These are phyloP conservation scores for Akanthomyces uredinophilus DNA, from an alignment of 2,329 filamentous ascomycete genomes.

Conservation along the genomic window DNA sequence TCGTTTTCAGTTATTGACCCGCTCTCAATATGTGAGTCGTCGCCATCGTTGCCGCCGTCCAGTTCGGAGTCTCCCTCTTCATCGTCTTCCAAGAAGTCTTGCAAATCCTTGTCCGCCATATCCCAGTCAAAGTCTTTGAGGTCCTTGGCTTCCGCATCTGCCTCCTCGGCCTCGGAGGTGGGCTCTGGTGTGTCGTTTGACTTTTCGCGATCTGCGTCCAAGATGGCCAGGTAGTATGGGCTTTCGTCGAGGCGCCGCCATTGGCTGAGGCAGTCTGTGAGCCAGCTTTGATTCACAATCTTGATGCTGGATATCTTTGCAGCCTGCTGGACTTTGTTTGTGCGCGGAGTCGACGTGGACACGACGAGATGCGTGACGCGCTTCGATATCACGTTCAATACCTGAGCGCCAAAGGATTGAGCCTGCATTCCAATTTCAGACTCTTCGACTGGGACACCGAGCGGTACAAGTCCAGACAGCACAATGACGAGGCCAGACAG, in stretches of 20 bases:
- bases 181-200: constrained; percentile 30
- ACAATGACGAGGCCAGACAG: constrained; percentile 74
- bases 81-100: constrained; percentile 62
- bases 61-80: constrained; percentile 24
- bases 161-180: constrained; percentile 28
- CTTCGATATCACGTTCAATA: constrained; percentile 51
- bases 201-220: constrained; percentile 57
- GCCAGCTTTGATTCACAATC: constrained; percentile 89
- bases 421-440: constrained; percentile 88
- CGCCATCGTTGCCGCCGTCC: constrained; percentile 19
- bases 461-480: constrained; percentile 82
- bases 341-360: constrained; percentile 66
- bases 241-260: constrained; percentile 78
- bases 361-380: constrained; percentile 72
- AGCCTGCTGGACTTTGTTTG: constrained; percentile 86
- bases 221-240: constrained; percentile 71
- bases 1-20: constrained; percentile 23
- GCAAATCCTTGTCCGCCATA: constrained; percentile 65
- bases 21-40: constrained; percentile 9
- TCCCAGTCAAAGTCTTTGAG: constrained; percentile 57
- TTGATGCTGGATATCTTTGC: constrained; percentile 74
- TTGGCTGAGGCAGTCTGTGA: constrained; percentile 75
- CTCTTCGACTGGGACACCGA: constrained; percentile 70
- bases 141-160: constrained; percentile 33
- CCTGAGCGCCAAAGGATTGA: constrained; percentile 72